Percentiles rank a stretch among this genome's conserved stretches.
These are phyloP conservation scores for Globisporangium paroecandrum DNA, from an alignment of 352 stramenopile species.

Conservation along the genomic window DNA sequence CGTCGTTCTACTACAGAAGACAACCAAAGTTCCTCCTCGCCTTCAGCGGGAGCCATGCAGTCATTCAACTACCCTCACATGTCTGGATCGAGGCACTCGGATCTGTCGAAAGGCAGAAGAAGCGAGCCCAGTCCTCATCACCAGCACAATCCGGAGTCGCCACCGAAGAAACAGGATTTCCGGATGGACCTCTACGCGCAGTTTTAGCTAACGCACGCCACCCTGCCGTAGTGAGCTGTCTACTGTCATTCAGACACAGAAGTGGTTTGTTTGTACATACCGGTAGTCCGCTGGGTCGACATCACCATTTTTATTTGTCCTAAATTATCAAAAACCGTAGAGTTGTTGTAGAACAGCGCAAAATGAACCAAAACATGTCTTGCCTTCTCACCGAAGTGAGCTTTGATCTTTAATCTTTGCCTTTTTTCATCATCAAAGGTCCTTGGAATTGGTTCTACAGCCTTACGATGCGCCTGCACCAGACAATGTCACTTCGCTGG, in stretches of 20 bases:
- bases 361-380: background rate
- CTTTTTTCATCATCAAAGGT: background rate
- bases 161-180: conserved; percentile 9
- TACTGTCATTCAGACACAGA: background rate
- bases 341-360: background rate
- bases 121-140: background rate
- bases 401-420: background rate
- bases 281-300: background rate
- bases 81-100: background rate
- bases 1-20: background rate
- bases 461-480: background rate
- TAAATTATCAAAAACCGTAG: conserved; percentile 3
- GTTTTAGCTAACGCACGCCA: background rate
- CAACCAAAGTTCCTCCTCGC: background rate
- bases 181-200: conserved; percentile 15
- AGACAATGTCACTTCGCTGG: background rate
- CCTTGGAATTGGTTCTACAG: background rate
- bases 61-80: background rate
- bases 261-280: background rate
- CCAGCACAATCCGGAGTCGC: background rate
- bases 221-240: background rate
- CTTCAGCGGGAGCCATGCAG: background rate
- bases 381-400: background rate
- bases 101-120: background rate
- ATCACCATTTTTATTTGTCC: background rate